These are phyloP conservation scores for Galerina sulciceps DNA, from an alignment of 768 basidiomycete genomes.

Conservation along the genomic window DNA sequence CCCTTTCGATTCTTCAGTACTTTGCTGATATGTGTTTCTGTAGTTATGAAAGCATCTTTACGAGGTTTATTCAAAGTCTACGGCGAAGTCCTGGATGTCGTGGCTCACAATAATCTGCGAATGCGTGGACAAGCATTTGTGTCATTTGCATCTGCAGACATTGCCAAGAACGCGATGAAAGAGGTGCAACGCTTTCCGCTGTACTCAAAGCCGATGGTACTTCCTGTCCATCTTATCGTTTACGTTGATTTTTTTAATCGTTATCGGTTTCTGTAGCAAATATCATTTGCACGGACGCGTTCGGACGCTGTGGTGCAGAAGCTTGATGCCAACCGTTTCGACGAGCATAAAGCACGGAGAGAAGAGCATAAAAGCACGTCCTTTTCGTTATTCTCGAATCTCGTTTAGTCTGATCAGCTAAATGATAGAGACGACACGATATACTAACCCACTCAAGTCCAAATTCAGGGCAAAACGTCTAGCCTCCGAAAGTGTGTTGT, in stretches of 20 bases:
- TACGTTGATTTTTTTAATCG: slow-evolving; percentile 4
- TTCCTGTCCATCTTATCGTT: slow-evolving; percentile 18
- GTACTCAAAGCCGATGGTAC: slow-evolving; percentile 95
- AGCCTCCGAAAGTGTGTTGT: slow-evolving; percentile 73
- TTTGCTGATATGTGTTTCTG: slow-evolving; percentile 5
- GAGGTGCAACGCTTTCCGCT: slow-evolving; percentile 94
- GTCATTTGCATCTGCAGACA: slow-evolving; percentile 82
- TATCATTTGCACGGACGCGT: slow-evolving; percentile 87
- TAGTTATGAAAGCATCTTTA: slow-evolving; percentile 89
- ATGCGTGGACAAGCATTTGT: slow-evolving; percentile 99
- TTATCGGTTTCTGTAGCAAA: slow-evolving; percentile 64
- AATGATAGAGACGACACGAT: slow-evolving; percentile 71
- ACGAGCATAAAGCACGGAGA: slow-evolving; percentile 75
- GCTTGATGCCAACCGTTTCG: slow-evolving; percentile 67
- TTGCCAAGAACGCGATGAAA: slow-evolving; percentile 85
- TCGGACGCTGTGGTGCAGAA: slow-evolving; percentile 90
- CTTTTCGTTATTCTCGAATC: not conserved
- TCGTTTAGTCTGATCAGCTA: slow-evolving; percentile 5
- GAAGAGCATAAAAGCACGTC: slow-evolving; percentile 83
- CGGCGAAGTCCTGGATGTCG: slow-evolving; percentile 92
- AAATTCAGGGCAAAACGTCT: slow-evolving; percentile 83
- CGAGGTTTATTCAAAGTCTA: slow-evolving; percentile 91
- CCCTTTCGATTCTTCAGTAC: not conserved
- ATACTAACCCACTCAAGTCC: slow-evolving; percentile 87
- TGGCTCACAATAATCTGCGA: slow-evolving; percentile 90